Base-by-base conservation (phyloP, 306 rosid genomes). In the Quercus bicolor region DNA sequence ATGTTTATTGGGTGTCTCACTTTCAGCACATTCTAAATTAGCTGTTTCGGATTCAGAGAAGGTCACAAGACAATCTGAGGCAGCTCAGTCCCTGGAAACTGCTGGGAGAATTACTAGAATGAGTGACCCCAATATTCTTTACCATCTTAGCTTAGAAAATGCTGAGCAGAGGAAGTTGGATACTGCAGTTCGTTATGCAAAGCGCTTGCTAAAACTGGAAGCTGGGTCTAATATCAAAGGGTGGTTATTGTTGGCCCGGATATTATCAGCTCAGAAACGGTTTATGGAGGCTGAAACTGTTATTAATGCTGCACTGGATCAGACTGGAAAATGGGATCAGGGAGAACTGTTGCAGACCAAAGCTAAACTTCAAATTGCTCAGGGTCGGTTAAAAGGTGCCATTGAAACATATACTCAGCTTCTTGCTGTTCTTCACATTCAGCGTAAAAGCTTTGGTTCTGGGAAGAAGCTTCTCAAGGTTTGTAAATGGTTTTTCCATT, bases 301-400 rank as follows among this genome's bases (percentile, higher is more conserved):
- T 37, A 74, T 93, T 19, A 82, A 87, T 74, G 90, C 91, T 82
- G 98, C 98, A 81, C 84, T 96, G 87, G 93, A 93, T 79, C 93
- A 90, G 83, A 90, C 97, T 31, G 94, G 89, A 72, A 91, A 83
- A 85, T 96, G 99, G 99, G 96, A 96, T 74, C 98, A 89, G 89
- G 97, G 94, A 73, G 88, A 86, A 69, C 75, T 91, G 77, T 84
- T 93, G 86, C 85, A 88, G 75, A 91, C 94, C 56, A 96, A 91
- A 89, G 99, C 97, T 59, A 93, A 93, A 85, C 88, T 96, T 78
- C 87, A 87, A 84, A 77, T 86, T 72, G 93, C 91, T 1, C 96
- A 93, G 83, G 96, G 90, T 76, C 88, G 84, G 78, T 81, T 96
- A 70, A 87, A 72, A 75, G 81, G 86, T 79, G 97, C 96, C 80